Conservation (phyloP, 1,284 basidiomycete genomes). For the Rhodotorula sp. region DNA sequence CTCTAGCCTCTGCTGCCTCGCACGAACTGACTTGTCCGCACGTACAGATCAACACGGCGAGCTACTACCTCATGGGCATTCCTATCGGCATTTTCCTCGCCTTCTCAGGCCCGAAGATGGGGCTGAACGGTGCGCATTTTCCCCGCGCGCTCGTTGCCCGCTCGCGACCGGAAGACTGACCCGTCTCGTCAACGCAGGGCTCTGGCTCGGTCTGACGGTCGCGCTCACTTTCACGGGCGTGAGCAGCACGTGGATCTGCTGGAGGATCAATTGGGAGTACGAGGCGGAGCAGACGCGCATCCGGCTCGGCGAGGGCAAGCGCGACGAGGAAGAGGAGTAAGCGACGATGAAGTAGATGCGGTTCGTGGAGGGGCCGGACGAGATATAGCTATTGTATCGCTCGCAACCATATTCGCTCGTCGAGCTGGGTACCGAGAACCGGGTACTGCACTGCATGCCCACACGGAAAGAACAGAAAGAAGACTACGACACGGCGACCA, state of each 20-base stretch:
- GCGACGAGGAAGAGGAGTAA: conserved; percentile 17
- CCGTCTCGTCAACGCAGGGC: conserved; percentile 24
- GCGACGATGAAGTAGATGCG: too few species aligned
- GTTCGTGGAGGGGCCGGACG: too few species aligned
- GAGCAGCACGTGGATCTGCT: conserved; percentile 44
- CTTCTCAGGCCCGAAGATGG: conserved; percentile 47
- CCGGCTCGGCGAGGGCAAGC: conserved; percentile 35
- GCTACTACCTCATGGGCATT: conserved; percentile 50
- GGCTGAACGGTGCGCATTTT: conserved; percentile 39
- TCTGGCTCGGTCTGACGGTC: conserved; percentile 51
- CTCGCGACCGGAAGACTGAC: neutral
- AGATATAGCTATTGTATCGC: too few species aligned
- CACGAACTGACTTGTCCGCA: neutral
- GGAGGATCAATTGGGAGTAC: conserved; percentile 48
- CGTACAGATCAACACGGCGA: conserved; percentile 34
- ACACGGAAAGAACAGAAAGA: neutral
- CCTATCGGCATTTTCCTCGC: conserved; percentile 49
- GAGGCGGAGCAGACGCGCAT: conserved; percentile 39
- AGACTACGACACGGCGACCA: neutral
- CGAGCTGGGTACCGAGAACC: neutral
- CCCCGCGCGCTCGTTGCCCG: conserved; percentile 7
- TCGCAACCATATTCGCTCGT: neutral
- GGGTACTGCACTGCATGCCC: neutral
- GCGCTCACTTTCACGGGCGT: conserved; percentile 47
- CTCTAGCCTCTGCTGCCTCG: too few species aligned